Conservation (phyloP, 2,329 filamentous ascomycete species). For the Cladosporium velox region DNA sequence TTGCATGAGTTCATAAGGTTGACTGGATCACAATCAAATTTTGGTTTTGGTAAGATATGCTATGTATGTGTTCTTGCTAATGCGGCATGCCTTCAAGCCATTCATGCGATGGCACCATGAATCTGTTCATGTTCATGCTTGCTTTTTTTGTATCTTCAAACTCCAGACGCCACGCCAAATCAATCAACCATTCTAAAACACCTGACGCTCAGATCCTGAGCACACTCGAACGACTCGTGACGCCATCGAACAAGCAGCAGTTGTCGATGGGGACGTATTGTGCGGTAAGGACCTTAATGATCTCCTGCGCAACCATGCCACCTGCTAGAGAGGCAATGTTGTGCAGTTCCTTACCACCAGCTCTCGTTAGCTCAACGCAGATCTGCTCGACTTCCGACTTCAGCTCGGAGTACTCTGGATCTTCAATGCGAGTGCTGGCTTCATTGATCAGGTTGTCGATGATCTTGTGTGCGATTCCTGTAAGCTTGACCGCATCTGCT, state of each 20-base stretch:
- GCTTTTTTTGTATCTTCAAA: not conserved
- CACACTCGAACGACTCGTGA: conserved; percentile 53
- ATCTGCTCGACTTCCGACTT: conserved; percentile 41
- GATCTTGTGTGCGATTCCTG: conserved; percentile 46
- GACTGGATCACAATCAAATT: too few species aligned
- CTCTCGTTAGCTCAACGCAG: conserved; percentile 60
- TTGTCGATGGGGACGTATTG: conserved; percentile 68
- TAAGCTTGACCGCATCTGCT: conserved; percentile 42
- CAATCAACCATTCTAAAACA: not conserved
- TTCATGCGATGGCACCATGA: not conserved
- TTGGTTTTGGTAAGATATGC: not conserved
- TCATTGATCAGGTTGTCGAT: conserved; percentile 47
- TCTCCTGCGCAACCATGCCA: conserved; percentile 93
- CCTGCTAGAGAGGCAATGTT: conserved; percentile 86
- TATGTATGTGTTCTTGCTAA: not conserved
- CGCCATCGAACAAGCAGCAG: conserved; percentile 64
- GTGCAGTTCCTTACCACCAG: conserved; percentile 83
- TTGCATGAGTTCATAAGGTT: too few species aligned
- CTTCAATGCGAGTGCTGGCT: conserved; percentile 43
- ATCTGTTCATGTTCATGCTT: not conserved
- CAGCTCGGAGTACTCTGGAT: conserved; percentile 44
- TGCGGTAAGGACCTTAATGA: conserved; percentile 81
- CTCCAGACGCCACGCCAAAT: conserved; percentile 8
- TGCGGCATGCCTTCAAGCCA: not conserved
- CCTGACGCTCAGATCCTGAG: conserved; percentile 25